phyloP scores from a whole-genome alignment of 2,329 filamentous ascomycete species.

The Fusarium sp. region DNA sequence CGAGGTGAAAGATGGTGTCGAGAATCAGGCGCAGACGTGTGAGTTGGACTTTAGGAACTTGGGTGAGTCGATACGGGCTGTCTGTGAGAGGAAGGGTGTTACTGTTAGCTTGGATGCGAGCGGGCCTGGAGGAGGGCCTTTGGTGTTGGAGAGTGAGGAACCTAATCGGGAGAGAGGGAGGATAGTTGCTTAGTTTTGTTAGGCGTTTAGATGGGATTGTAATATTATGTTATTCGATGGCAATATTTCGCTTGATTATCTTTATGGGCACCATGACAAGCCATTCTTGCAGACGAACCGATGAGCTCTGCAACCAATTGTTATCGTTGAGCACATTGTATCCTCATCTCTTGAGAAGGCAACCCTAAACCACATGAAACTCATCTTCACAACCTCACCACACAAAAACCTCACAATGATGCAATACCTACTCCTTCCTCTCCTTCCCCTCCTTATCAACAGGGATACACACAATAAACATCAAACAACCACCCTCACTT shows the following conservation, averaged over 20 bases:
- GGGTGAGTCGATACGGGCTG: conserved; percentile 80
- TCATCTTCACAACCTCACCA: background rate
- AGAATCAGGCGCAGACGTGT: conserved; percentile 57
- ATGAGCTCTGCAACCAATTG: background rate
- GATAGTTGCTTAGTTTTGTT: conserved; percentile 50
- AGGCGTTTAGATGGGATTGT: conserved; percentile 3
- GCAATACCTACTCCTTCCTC: conserved; percentile 5
- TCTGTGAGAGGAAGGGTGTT: conserved; percentile 75
- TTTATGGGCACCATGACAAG: too few relatives aligned
- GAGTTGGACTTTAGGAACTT: conserved; percentile 85
- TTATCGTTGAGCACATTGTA: background rate
- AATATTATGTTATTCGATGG: background rate
- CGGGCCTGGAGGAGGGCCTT: conserved; percentile 71
- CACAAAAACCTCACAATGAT: background rate
- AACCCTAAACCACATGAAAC: background rate
- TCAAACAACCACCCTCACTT: conserved; percentile 51
- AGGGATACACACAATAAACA: conserved; percentile 43
- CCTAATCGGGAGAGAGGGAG: conserved; percentile 48
- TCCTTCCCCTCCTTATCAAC: conserved; percentile 18
- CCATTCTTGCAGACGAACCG: too few relatives aligned
- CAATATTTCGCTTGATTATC: background rate
- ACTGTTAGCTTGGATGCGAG: conserved; percentile 79
- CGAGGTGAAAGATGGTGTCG: conserved; percentile 58
- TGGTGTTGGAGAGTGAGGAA: conserved; percentile 72
- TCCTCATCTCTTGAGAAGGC: background rate